phyloP scores from a whole-genome alignment of 192 early-diverging fungal species.

The Spizellomyces punctatus region DNA sequence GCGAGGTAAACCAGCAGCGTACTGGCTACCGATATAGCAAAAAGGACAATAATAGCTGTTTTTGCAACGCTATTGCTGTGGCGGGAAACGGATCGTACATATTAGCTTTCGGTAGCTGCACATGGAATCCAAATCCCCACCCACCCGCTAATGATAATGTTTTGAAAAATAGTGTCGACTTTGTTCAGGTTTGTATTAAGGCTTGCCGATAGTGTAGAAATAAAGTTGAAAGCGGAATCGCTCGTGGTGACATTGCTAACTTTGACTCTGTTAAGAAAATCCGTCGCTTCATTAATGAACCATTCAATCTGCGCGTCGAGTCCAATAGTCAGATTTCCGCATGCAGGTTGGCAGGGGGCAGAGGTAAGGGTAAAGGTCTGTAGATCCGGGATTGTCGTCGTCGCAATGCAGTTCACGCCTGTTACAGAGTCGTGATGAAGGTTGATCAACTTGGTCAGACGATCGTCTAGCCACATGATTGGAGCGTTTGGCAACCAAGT shows the following conservation, averaged over 20 bases:
- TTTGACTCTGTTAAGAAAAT: not conserved
- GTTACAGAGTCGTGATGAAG: conserved; percentile 10
- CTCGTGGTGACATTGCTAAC: not conserved
- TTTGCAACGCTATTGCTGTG: conserved; percentile 8
- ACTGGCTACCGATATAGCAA: conserved; percentile 5
- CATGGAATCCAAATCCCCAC: not conserved
- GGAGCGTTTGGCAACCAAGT: conserved; percentile 27
- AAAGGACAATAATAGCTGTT: conserved; percentile 21
- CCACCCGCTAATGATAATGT: conserved; percentile 14
- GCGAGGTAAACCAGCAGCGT: conserved; percentile 7
- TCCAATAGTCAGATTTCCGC: conserved; percentile 24
- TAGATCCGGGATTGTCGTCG: conserved; percentile 15
- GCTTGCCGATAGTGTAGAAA: not conserved
- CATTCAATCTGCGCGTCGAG: conserved; percentile 21
- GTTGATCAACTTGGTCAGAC: conserved; percentile 3
- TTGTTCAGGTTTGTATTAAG: not conserved
- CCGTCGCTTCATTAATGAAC: conserved; percentile 10
- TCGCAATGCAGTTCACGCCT: conserved; percentile 21
- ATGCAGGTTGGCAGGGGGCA: conserved; percentile 30
- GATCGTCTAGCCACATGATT: conserved; percentile 15
- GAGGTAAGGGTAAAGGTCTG: not conserved
- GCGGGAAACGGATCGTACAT: conserved; percentile 9
- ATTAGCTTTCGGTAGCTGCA: not conserved
- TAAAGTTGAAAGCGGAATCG: not conserved
- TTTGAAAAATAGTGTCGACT: not conserved